Conservation (phyloP, 768 basidiomycete species). For the Mycena vitilis region DNA sequence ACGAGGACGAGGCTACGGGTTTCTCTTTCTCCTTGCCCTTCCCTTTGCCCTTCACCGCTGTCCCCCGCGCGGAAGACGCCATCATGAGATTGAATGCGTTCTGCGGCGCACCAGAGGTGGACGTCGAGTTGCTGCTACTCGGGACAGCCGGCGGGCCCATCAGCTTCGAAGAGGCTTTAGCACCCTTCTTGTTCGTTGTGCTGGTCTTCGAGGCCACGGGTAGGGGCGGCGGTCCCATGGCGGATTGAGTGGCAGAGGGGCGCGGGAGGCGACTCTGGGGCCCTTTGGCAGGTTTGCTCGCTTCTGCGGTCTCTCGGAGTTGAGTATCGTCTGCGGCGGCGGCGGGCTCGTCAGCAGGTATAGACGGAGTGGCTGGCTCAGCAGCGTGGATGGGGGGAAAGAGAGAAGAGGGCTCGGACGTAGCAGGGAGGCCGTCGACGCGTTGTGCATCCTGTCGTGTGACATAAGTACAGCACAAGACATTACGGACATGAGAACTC, state of each 20-base stretch:
- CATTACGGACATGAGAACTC: not conserved
- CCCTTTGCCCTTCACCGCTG: slow-evolving; percentile 37
- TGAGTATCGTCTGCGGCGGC: slow-evolving; percentile 9
- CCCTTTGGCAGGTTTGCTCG: slow-evolving; percentile 32
- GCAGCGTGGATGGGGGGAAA: slow-evolving; percentile 20
- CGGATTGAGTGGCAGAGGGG: slow-evolving; percentile 38
- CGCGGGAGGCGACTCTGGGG: slow-evolving; percentile 50
- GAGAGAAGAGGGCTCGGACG: slow-evolving; percentile 25
- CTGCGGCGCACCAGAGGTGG: slow-evolving; percentile 29
- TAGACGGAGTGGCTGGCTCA: not conserved
- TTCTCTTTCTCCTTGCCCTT: slow-evolving; percentile 42
- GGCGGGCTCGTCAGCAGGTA: not conserved
- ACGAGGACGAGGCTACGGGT: slow-evolving; percentile 23
- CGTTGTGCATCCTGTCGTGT: slow-evolving; percentile 27
- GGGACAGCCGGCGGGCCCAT: slow-evolving; percentile 23
- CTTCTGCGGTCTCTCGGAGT: slow-evolving; percentile 27
- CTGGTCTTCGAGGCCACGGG: slow-evolving; percentile 9
- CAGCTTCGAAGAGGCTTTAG: slow-evolving; percentile 6
- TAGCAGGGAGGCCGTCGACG: slow-evolving; percentile 28
- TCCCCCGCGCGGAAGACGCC: slow-evolving; percentile 37
- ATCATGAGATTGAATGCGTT: slow-evolving; percentile 52
- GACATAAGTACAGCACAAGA: slow-evolving; percentile 1
- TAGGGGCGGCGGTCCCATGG: slow-evolving; percentile 37
- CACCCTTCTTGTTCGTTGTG: not conserved
- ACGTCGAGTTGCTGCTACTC: slow-evolving; percentile 31